Evolutionary conservation across 495 filamentous ascomycete species (phyloP).

Genomic region (Podospora fimiseda): DNA sequence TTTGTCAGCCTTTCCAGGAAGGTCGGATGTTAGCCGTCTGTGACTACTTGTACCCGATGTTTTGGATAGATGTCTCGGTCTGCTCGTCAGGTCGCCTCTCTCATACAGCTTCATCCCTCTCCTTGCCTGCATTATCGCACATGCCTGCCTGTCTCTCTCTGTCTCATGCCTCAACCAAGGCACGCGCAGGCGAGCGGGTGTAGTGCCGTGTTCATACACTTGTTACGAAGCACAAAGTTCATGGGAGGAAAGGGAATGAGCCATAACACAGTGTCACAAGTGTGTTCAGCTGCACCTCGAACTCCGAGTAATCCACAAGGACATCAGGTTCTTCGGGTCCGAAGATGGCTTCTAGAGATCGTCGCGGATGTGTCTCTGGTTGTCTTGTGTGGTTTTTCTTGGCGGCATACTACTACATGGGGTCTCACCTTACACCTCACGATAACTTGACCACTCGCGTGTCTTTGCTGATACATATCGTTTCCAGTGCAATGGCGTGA

Average conservation of each 20-base stretch:
- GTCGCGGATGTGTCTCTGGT: neutral
- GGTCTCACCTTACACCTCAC: neutral
- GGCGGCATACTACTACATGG: neutral
- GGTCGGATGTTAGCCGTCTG: too few relatives aligned
- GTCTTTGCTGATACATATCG: constrained; percentile 14
- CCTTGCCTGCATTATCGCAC: neutral
- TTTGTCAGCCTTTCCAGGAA: too few relatives aligned
- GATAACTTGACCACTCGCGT: constrained; percentile 1
- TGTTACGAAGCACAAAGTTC: constrained; percentile 21
- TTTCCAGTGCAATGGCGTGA: constrained; percentile 60
- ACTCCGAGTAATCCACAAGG: neutral
- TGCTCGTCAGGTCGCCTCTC: neutral
- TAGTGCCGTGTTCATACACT: constrained; percentile 12
- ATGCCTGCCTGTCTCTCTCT: neutral
- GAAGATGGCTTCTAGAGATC: neutral
- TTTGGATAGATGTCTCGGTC: constrained; percentile 9
- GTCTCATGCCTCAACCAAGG: constrained; percentile 8
- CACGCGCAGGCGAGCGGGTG: constrained; percentile 1
- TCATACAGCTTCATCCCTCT: constrained; percentile 1
- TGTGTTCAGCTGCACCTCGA: constrained; percentile 4
- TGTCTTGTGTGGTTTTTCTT: neutral
- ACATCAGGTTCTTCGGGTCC: neutral
- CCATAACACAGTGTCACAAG: constrained; percentile 18
- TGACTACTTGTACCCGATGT: neutral
- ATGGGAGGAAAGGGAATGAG: constrained; percentile 1